A percentile compares a stretch with the other conserved stretches of the same genome.
Evolutionary conservation across 768 basidiomycete genomes (phyloP).

Genomic region (Pleurotus citrinopileatus): DNA sequence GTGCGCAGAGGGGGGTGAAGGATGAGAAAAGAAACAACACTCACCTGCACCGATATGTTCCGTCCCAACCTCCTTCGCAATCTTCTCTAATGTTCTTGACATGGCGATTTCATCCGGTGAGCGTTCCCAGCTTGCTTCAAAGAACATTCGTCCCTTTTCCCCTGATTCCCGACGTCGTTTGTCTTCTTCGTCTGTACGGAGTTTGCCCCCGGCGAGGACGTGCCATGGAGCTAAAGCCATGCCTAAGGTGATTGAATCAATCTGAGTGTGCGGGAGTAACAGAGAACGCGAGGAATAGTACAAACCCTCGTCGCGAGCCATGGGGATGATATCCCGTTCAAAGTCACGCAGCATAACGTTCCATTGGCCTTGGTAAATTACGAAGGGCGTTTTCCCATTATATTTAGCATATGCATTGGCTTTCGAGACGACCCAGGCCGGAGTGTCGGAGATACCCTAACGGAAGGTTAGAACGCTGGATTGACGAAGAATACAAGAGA

Average conservation of each 20-base stretch:
- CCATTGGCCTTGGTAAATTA: slow-evolving; percentile 51
- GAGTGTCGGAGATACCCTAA: slow-evolving; percentile 39
- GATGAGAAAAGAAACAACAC: slow-evolving; percentile 11
- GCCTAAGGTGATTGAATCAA: slow-evolving; percentile 14
- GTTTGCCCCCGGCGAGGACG: slow-evolving; percentile 25
- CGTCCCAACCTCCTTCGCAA: slow-evolving; percentile 47
- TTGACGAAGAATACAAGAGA: neutral
- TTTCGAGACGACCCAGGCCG: slow-evolving; percentile 46
- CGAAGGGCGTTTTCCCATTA: slow-evolving; percentile 48
- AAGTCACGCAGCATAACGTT: slow-evolving; percentile 42
- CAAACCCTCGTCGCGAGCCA: slow-evolving; percentile 39
- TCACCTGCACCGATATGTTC: slow-evolving; percentile 44
- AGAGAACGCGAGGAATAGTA: slow-evolving; percentile 16
- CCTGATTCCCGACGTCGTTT: slow-evolving; percentile 18
- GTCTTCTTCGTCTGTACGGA: slow-evolving; percentile 28
- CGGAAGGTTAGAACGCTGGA: neutral
- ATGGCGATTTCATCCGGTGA: slow-evolving; percentile 39
- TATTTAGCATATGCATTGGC: slow-evolving; percentile 49
- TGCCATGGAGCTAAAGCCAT: slow-evolving; percentile 36
- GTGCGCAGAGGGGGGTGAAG: neutral
- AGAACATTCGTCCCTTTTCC: slow-evolving; percentile 35
- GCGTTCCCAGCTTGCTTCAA: slow-evolving; percentile 38
- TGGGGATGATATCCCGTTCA: slow-evolving; percentile 53
- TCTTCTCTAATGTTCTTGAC: slow-evolving; percentile 42
- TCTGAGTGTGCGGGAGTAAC: slow-evolving; percentile 20